Conservation (phyloP, 2,329 filamentous ascomycete species). For the Ophiostoma populinum region DNA sequence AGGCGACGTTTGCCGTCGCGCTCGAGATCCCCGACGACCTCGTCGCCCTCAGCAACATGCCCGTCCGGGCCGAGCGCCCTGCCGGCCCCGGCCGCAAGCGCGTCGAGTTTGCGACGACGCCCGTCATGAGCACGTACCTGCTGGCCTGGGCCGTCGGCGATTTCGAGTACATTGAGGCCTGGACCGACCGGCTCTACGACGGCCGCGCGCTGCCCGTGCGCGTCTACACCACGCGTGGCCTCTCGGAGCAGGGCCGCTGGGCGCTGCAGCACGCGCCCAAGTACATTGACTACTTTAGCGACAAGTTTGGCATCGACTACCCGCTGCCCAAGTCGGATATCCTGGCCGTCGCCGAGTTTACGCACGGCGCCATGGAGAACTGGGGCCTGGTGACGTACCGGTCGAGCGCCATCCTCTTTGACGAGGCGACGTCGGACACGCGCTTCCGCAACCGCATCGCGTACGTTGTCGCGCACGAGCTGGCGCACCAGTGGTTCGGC, state of each 20-base stretch:
- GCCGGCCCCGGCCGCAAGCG: slow-evolving; percentile 44
- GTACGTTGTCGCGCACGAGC: slow-evolving; percentile 94
- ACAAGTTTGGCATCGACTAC: slow-evolving; percentile 86
- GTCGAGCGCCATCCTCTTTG: slow-evolving; percentile 89
- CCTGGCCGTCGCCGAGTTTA: slow-evolving; percentile 86
- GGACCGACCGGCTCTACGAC: slow-evolving; percentile 67
- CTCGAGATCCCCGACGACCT: slow-evolving; percentile 82
- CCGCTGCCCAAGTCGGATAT: slow-evolving; percentile 84
- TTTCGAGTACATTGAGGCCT: slow-evolving; percentile 89
- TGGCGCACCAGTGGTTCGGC: slow-evolving; percentile 97
- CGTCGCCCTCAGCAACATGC: slow-evolving; percentile 90
- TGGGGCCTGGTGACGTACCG: slow-evolving; percentile 95
- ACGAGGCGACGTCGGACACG: slow-evolving; percentile 78
- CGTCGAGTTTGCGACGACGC: slow-evolving; percentile 68
- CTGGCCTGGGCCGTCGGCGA: slow-evolving; percentile 91
- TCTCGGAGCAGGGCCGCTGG: slow-evolving; percentile 81
- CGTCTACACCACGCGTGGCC: slow-evolving; percentile 87
- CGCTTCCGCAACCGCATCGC: slow-evolving; percentile 86
- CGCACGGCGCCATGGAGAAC: slow-evolving; percentile 77
- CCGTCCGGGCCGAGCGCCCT: slow-evolving; percentile 47
- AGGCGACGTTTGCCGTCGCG: slow-evolving; percentile 86
- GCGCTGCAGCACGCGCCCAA: slow-evolving; percentile 83
- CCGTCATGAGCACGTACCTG: slow-evolving; percentile 83
- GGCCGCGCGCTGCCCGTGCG: slow-evolving; percentile 81
- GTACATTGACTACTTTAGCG: slow-evolving; percentile 91